Conservation (phyloP, 192 early-diverging fungal species). For the Coemansia sp. region DNA sequence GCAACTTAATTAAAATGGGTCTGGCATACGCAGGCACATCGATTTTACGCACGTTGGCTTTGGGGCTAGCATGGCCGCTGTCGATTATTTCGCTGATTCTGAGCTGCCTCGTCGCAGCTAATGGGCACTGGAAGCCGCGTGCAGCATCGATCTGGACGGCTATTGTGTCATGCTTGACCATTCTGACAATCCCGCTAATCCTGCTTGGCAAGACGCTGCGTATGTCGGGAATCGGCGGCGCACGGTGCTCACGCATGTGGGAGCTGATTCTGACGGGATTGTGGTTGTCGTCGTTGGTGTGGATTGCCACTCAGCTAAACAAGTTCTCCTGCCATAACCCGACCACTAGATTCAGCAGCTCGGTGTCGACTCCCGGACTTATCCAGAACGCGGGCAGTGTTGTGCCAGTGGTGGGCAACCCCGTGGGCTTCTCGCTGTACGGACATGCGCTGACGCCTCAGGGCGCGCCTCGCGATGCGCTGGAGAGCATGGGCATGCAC, state of each 20-base stretch:
- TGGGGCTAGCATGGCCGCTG: conserved; percentile 40
- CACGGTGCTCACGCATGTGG: conserved; percentile 45
- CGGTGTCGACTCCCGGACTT: conserved; percentile 1
- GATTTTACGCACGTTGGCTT: conserved; percentile 33
- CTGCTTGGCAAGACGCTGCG: conserved; percentile 41
- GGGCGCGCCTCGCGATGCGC: conserved; percentile 30
- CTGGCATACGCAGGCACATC: conserved; percentile 36
- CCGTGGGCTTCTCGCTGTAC: conserved; percentile 46
- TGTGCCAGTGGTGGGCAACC: background rate
- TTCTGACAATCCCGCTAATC: conserved; percentile 37
- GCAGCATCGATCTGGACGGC: conserved; percentile 50
- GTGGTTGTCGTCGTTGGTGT: conserved; percentile 53
- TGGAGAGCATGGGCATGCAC: conserved; percentile 11
- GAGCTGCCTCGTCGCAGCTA: conserved; percentile 45
- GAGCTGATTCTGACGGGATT: conserved; percentile 46
- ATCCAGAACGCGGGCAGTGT: conserved; percentile 3
- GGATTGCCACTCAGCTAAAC: conserved; percentile 52
- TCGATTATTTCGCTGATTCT: conserved; percentile 43
- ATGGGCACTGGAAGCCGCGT: conserved; percentile 54
- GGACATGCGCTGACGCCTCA: conserved; percentile 45
- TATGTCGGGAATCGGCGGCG: conserved; percentile 30
- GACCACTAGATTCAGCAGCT: background rate
- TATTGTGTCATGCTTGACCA: conserved; percentile 42
- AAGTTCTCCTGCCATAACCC: conserved; percentile 47
- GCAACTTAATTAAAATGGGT: conserved; percentile 32